Base-by-base conservation (phyloP, 2,329 filamentous ascomycete genomes). In the Orbilia blumenaviensis region DNA sequence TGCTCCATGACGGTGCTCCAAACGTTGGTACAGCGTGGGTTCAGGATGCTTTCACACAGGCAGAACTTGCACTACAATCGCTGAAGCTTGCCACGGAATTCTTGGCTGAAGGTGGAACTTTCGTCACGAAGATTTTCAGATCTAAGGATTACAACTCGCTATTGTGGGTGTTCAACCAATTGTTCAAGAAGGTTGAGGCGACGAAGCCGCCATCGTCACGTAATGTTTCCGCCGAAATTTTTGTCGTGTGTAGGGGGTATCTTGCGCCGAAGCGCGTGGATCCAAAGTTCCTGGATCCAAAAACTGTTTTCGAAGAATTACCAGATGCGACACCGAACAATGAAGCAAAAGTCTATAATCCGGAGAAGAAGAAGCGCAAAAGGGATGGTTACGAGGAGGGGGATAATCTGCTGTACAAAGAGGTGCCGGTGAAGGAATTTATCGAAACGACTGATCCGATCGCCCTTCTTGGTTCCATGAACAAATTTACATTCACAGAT, bases 1-100 rank as follows among this genome's bases (percentile, higher is more conserved):
- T 99, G 3, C 86, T 99, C 41, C 95, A 99, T 84, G 95, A 99
- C 82, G 95, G 95, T 84, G 95, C 95, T 0, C 95, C 95, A 52
- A 99, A 99, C 81, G 95, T 99, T 71, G 95, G 95, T 89, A 94
- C 93, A 0, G 94, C 95, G 0, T 99, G 95, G 95, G 91, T 94
- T 46, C 95, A 99, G 84, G 95, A 99, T 86, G 95, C 95, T 48
- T 99, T 97, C 87, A 94, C 94, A 78, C 95, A 99, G 84, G 95
- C 94, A 73, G 94, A 98, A 84, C 86, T 99, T 62, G 93, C 92
- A 10, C 85, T 99, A 66, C 92, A 97, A 82, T 91, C 92, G 7
- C 87, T 99, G 87, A 97, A 96, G 83, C 86, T 99, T 69, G 95
- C 95, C 2, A 97, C 93, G 0, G 94, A 99, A 79, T 99, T 99